These are phyloP conservation scores for Trichothecium roseum DNA, from an alignment of 2,329 filamentous ascomycete species.

Conservation along the genomic window DNA sequence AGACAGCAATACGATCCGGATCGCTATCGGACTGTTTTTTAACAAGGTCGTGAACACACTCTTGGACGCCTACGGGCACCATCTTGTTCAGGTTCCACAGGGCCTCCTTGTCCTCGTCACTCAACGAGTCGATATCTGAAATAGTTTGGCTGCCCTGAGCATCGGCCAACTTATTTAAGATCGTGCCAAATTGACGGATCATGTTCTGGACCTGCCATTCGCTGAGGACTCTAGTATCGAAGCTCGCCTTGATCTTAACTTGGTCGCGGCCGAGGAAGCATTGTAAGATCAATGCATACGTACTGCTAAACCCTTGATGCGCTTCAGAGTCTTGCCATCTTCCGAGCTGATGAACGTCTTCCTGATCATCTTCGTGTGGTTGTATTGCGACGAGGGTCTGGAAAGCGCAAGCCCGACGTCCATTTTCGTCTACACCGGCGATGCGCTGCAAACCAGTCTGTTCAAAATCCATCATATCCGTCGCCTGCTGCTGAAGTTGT, in stretches of 20 bases:
- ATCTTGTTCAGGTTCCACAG: slow-evolving; percentile 1
- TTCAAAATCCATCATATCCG: background rate
- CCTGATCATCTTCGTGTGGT: slow-evolving; percentile 1
- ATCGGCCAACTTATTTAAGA: background rate
- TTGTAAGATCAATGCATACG: too few relatives aligned
- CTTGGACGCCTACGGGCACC: background rate
- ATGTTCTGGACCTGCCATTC: background rate
- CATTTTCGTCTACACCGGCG: slow-evolving; percentile 6
- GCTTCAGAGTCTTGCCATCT: too few relatives aligned
- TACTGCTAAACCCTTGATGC: background rate
- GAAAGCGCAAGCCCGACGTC: slow-evolving; percentile 13
- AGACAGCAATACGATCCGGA: background rate
- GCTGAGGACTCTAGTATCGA: background rate
- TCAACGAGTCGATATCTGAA: too few relatives aligned
- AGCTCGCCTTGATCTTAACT: too few relatives aligned
- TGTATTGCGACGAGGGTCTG: slow-evolving; percentile 17
- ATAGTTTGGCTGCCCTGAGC: too few relatives aligned
- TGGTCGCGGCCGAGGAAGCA: too few relatives aligned
- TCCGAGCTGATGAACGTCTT: background rate
- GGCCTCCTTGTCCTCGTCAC: too few relatives aligned
- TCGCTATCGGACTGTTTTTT: background rate
- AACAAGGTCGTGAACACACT: background rate
- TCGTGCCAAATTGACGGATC: background rate
- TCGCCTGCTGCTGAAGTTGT: slow-evolving; percentile 9
- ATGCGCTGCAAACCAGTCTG: slow-evolving; percentile 7